A percentile compares a stretch with the other conserved stretches of the same genome.
Conservation (phyloP, 2,329 filamentous ascomycete species). For the Botrytis fragariae region DNA sequence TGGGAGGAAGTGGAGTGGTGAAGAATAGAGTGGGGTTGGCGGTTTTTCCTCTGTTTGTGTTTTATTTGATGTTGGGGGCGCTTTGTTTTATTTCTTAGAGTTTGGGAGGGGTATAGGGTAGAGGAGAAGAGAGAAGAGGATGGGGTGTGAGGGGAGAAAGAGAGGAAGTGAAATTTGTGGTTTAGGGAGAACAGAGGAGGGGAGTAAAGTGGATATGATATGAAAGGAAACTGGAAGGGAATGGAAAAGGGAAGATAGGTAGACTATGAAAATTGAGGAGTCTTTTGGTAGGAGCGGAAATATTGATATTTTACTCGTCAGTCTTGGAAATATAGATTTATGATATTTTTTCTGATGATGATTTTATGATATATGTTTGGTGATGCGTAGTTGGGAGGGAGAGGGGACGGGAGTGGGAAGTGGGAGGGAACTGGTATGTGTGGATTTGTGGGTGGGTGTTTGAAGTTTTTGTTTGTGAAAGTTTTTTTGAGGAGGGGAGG, state of each 20-base stretch:
- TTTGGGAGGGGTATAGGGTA: background rate
- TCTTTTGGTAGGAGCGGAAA: background rate
- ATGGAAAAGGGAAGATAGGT: too few species aligned
- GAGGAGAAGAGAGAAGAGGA: too few species aligned
- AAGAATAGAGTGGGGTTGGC: conserved; percentile 24
- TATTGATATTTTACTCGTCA: background rate
- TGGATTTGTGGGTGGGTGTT: too few species aligned
- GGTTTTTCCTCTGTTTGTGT: conserved; percentile 24
- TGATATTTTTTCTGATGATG: too few species aligned
- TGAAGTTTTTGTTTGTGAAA: too few species aligned
- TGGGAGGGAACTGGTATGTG: too few species aligned
- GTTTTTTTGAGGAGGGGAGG: too few species aligned
- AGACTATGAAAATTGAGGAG: background rate
- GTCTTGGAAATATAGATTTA: too few species aligned
- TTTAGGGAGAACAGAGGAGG: background rate
- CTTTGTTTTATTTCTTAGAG: conserved; percentile 23
- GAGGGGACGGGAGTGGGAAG: too few species aligned
- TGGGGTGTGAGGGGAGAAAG: too few species aligned
- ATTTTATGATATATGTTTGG: too few species aligned
- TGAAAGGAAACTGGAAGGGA: background rate
- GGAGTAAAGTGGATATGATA: background rate
- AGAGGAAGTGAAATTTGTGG: background rate
- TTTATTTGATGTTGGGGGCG: conserved; percentile 21
- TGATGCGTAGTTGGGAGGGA: too few species aligned
- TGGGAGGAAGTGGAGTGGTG: conserved; percentile 24